Evolutionary conservation across 78 protist genomes (phyloP).

Genomic region (Creolimax fragrantissima): DNA sequence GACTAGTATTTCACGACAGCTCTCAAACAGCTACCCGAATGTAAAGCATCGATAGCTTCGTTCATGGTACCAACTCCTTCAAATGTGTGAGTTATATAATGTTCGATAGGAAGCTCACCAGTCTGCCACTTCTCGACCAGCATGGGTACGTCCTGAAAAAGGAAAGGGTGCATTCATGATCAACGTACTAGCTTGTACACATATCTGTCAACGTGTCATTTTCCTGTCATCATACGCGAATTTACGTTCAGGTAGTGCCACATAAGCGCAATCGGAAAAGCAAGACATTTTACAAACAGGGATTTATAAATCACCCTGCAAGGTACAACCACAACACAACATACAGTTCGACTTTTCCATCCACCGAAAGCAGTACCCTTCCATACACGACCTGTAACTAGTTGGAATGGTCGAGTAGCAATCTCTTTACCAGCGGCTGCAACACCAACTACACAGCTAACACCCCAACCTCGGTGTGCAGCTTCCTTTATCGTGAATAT

Average conservation of each 20-base stretch:
- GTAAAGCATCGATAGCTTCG: slow-evolving; percentile 29
- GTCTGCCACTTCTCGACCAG: background rate
- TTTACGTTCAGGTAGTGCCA: background rate
- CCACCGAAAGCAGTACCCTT: slow-evolving; percentile 67
- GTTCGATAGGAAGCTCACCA: background rate
- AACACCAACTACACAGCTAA: slow-evolving; percentile 43
- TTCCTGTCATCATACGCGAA: background rate
- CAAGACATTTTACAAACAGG: too few relatives aligned
- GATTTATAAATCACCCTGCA: too few relatives aligned
- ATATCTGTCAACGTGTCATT: background rate
- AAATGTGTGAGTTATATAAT: background rate
- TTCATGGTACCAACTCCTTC: background rate
- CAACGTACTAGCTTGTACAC: background rate
- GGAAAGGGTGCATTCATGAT: background rate
- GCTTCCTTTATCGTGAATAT: background rate
- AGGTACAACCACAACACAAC: too few relatives aligned
- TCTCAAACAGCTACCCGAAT: slow-evolving; percentile 5
- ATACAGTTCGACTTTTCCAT: background rate
- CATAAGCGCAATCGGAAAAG: too few relatives aligned
- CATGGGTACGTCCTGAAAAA: background rate
- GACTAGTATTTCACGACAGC: slow-evolving; percentile 1
- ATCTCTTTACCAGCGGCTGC: slow-evolving; percentile 81
- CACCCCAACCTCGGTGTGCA: slow-evolving; percentile 49
- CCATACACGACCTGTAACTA: slow-evolving; percentile 77
- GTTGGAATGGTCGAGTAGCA: slow-evolving; percentile 86